Evolutionary conservation across 2,329 filamentous ascomycete species (phyloP), one percentile per base, ranked within the genome.

Genomic region (Fonsecaea pedrosoi): DNA sequence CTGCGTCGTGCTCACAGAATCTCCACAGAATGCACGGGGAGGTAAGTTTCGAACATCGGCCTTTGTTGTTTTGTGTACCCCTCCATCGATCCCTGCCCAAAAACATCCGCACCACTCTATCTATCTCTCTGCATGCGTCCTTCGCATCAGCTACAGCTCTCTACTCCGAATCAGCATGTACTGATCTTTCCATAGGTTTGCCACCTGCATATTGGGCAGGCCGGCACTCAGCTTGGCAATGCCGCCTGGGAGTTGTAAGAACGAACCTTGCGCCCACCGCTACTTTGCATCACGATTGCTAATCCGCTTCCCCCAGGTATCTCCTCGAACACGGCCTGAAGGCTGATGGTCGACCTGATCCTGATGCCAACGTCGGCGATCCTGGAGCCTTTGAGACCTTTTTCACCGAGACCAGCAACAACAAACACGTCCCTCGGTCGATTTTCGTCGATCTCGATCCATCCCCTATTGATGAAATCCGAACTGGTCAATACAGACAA

Each of bases 361-460:
- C 85, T 15, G 83, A 87, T 58, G 82, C 82, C 57, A 83, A 84
- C 2, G 73, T 84, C 60, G 82, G 81, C 66, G 82, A 85, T 67
- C 80, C 80, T 58, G 87, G 86, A 69, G 86, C 86, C 57, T 87
- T 84, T 73, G 86, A 89, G 73, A 89, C 87, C 68, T 89, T 89
- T 79, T 90, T 89, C 81, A 88, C 84, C 65, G 87, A 89, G 78
- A 88, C 87, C 40, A 80, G 82, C 71, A 83, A 76, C 73, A 87
- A 87, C 73, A 90, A 90, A 86, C 89, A 89, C 75, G 87, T 90
- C 21, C 87, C 87, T 67, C 85, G 87, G 67, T 88, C 87, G 65
- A 88, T 90, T 79, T 89, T 89, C 74, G 85, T 88, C 70, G 87
- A 90, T 75, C 79, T 90, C 68, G 87, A 90, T 75, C 87, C 87